phyloP scores from a whole-genome alignment of 345 rosid genomes.

The Boechera stricta region DNA sequence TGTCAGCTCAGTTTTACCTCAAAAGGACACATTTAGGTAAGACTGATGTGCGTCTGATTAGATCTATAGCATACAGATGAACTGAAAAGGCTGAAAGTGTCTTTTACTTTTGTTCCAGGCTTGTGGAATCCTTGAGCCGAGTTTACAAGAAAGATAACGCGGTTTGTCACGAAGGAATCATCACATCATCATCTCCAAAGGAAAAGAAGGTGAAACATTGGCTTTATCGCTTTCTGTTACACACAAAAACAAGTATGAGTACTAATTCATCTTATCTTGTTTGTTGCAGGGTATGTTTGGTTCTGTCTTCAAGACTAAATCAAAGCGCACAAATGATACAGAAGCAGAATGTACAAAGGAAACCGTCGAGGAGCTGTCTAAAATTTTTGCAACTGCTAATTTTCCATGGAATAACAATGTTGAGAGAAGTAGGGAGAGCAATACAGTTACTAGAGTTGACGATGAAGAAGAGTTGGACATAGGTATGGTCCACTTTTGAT shows the following conservation, averaged over 20 bases:
- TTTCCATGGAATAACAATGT: slow-evolving; percentile 54
- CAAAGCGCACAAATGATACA: slow-evolving; percentile 56
- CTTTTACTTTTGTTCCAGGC: slow-evolving; percentile 49
- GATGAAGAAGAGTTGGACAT: slow-evolving; percentile 63
- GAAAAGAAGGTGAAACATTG: slow-evolving; percentile 72
- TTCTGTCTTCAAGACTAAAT: slow-evolving; percentile 74
- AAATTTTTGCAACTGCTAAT: slow-evolving; percentile 63
- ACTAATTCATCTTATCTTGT: slow-evolving; percentile 14
- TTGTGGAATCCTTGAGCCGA: slow-evolving; percentile 56
- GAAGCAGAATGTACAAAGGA: slow-evolving; percentile 73
- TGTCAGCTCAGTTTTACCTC: slow-evolving; percentile 60
- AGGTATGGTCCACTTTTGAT: slow-evolving; percentile 52
- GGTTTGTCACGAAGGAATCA: slow-evolving; percentile 48
- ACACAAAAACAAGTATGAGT: neutral
- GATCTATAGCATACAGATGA: neutral
- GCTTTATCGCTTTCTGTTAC: neutral
- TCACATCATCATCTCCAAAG: slow-evolving; percentile 49
- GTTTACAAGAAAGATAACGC: slow-evolving; percentile 59
- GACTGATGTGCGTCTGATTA: neutral
- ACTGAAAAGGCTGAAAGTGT: neutral
- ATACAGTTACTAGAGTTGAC: slow-evolving; percentile 38
- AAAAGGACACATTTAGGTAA: slow-evolving; percentile 67
- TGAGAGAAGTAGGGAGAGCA: slow-evolving; percentile 20
- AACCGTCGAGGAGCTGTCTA: slow-evolving; percentile 65
- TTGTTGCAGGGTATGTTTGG: slow-evolving; percentile 74